Evolutionary conservation across 2,329 filamentous ascomycete species (phyloP), one percentile per base, ranked within the genome.

Genomic region (Xylariales sp.): DNA sequence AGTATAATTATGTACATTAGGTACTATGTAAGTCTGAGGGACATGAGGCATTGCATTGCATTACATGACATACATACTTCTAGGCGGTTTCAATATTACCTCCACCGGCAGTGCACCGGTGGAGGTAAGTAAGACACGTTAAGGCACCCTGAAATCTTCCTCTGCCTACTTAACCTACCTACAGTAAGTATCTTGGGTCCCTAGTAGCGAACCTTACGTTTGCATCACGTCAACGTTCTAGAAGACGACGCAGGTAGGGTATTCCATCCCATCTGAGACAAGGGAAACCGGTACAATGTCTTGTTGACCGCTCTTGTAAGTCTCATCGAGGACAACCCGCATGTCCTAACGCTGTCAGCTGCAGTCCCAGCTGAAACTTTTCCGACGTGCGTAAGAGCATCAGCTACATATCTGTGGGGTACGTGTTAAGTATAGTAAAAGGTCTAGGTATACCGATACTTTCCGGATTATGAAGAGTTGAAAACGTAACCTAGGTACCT

Each of bases 71-170:
- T 62, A 45, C 28, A 32, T 59, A 32, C 30, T 49, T 48, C 23
- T 23, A 23, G 23, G 23, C 23, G 23, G 23, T 23, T 23, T 23
- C 23, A 23, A 23, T 23, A 23, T 23, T 28, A 57, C 30, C 52
- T 43, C 53, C 43, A 50, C 61, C 23, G 23, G 23, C 23, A 23
- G 23, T 23, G 23, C 23, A 23, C 23, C 23, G 23, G 23, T 23
- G 23, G 23, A 23, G 23, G 23, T 32, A 49, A 43, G 28, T 62
- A 53, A 67, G 64, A 67, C 64, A 59, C 34, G 39, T 62, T 62
- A 62, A 59, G 64, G 65, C 65, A 64, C 49, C 64, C 65, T 67
- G 65, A 64, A 64, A 67, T 60, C 39, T 63, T 53, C 32, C 52
- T 56, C 62, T 52, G 14, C 39, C 39, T 10, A 23, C 23, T 23